A percentile compares a stretch with the other conserved stretches of the same genome.
phyloP scores from a whole-genome alignment of 1,284 basidiomycete species.

The Melanopsichium pennsylvanicum region DNA sequence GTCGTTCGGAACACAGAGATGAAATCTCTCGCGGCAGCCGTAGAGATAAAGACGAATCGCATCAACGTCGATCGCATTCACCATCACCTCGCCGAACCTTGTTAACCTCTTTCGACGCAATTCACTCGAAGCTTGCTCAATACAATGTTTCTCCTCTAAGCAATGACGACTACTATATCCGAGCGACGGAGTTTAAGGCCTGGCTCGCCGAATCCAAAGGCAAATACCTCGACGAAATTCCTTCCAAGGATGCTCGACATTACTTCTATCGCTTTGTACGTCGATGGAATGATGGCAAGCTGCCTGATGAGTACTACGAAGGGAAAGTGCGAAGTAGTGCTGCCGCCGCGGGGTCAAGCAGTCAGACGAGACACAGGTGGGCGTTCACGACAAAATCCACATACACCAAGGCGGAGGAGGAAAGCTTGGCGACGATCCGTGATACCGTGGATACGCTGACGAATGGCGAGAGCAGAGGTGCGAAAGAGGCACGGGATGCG shows the following conservation, averaged over 20 bases:
- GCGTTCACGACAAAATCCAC: constrained; percentile 9
- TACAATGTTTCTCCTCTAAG: constrained; percentile 13
- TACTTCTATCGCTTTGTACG: constrained; percentile 48
- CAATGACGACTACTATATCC: constrained; percentile 41
- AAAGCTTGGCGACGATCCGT: constrained; percentile 22
- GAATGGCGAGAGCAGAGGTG: constrained; percentile 33
- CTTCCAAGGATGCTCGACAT: constrained; percentile 31
- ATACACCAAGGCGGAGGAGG: constrained; percentile 22
- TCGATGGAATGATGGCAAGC: constrained; percentile 38
- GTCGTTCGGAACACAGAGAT: background rate
- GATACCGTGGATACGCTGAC: constrained; percentile 49
- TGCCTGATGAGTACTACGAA: constrained; percentile 23
- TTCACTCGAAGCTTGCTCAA: background rate
- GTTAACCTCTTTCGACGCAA: background rate
- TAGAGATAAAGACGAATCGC: background rate
- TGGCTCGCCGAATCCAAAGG: constrained; percentile 39
- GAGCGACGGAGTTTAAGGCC: constrained; percentile 45
- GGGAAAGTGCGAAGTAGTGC: constrained; percentile 6
- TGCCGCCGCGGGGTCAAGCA: constrained; percentile 1
- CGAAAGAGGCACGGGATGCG: constrained; percentile 36
- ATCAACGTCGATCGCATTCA: constrained; percentile 4
- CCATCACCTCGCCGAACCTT: background rate
- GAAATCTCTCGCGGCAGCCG: background rate
- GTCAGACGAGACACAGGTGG: constrained; percentile 44
- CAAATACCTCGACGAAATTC: constrained; percentile 50